Evolutionary conservation across 345 rosid species (phyloP).

Genomic region (Luvunga scandens): DNA sequence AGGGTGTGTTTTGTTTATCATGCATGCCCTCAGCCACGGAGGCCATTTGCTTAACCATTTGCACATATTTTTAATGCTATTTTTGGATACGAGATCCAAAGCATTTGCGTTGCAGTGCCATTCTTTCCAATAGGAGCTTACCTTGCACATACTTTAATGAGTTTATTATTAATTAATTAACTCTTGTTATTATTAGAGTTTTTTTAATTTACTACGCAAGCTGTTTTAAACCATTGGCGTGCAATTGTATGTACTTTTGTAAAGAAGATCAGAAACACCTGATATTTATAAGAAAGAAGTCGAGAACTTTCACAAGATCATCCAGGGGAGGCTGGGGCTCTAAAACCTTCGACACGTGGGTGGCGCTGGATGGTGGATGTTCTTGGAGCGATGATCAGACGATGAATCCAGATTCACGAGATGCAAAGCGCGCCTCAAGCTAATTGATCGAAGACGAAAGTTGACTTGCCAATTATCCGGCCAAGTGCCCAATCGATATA

Average conservation of each 20-base stretch:
- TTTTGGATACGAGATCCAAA: constrained; percentile 26
- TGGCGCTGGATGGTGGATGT: neutral
- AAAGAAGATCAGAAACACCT: neutral
- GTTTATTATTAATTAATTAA: neutral
- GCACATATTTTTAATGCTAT: constrained; percentile 3
- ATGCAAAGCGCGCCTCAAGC: constrained; percentile 4
- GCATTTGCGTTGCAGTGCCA: neutral
- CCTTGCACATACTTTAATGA: neutral
- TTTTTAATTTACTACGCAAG: no score
- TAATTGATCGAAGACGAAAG: constrained; percentile 3
- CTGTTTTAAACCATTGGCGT: neutral
- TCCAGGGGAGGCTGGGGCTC: no score
- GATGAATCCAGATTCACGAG: constrained; percentile 11
- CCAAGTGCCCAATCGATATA: neutral
- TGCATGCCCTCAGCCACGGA: neutral
- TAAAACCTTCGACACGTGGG: constrained; percentile 8
- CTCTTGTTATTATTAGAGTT: neutral
- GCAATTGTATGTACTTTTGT: neutral
- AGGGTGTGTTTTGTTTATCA: neutral
- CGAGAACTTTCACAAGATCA: constrained; percentile 13
- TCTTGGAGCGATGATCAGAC: neutral
- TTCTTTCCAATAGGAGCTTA: constrained; percentile 1
- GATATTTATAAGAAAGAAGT: constrained; percentile 12
- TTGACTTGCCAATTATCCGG: neutral
- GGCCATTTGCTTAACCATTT: neutral